Evolutionary conservation across 345 rosid genomes (phyloP), one percentile per base, ranked within the genome.

Genomic region (Gossypium bickii): DNA sequence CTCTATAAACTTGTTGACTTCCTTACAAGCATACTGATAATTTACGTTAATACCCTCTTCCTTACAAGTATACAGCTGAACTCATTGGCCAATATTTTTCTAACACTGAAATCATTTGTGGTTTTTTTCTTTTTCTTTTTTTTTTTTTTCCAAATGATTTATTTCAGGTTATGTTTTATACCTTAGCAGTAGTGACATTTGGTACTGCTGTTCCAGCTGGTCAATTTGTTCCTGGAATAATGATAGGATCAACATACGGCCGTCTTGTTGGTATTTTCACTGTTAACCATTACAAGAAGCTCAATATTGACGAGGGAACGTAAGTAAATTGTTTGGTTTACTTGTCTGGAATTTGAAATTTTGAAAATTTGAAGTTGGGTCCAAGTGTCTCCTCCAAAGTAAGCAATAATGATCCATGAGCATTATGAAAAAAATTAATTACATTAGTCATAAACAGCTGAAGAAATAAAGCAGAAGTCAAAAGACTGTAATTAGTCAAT

Each of bases 151-250:
- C 13, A 62, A 47, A 43, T 61, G 70, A 78, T 76, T 24, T 22
- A 1, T 58, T 73, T 73, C 90, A 95, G 99, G 98, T 88, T 69
- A 95, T 95, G 99, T 95, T 95, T 80, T 95, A 91, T 66, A 74
- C 92, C 59, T 84, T 95, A 80, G 97, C 98, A 41, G 94, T 95
- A 79, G 86, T 93, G 75, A 95, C 99, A 75, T 95, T 87, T 85
- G 99, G 99, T 67, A 83, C 92, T 47, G 99, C 99, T 83, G 98
- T 95, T 83, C 99, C 99, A 61, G 97, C 98, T 66, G 99, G 99
- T 51, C 99, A 93, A 80, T 95, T 95, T 87, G 89, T 95, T 81
- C 99, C 99, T 75, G 98, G 98, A 77, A 95, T 95, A 81, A 88
- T 95, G 97, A 95, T 95, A 78, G 99, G 99, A 62, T 93, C 99